Percentiles rank a stretch among this genome's conserved stretches.
Conservation (phyloP, 2,329 filamentous ascomycete genomes). For the Fusarium brachygibbosum region DNA sequence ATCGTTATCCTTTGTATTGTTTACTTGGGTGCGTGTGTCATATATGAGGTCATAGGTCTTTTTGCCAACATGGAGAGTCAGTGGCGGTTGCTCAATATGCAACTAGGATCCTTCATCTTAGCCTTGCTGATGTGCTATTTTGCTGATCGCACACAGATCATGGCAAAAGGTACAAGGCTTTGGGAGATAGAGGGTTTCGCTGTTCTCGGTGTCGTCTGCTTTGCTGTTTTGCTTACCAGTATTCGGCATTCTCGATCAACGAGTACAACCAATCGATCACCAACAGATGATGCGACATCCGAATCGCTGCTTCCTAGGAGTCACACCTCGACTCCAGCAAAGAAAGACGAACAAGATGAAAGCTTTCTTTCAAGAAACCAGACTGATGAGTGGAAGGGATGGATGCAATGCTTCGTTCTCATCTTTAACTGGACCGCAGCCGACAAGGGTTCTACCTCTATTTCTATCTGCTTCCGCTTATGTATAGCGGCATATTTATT, state of each 20-base stretch:
- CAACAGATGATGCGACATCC: background rate
- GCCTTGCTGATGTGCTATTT: constrained; percentile 46
- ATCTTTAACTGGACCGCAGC: constrained; percentile 70
- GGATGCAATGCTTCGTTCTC: constrained; percentile 68
- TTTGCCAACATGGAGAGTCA: constrained; percentile 3
- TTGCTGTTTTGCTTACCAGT: constrained; percentile 8
- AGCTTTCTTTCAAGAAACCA: constrained; percentile 51
- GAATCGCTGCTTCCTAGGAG: background rate
- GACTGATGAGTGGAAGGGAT: constrained; percentile 75
- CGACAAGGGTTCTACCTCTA: constrained; percentile 52
- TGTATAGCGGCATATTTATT: constrained; percentile 71
- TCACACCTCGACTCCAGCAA: too few species aligned
- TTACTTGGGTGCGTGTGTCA: constrained; percentile 31
- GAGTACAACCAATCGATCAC: background rate
- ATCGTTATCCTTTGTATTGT: constrained; percentile 38
- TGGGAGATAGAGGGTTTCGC: constrained; percentile 35
- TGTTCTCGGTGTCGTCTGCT: constrained; percentile 9
- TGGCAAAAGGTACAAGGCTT: constrained; percentile 42
- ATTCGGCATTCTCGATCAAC: constrained; percentile 12
- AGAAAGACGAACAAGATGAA: background rate
- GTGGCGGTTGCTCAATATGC: constrained; percentile 37
- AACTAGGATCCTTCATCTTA: constrained; percentile 38
- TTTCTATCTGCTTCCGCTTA: constrained; percentile 68
- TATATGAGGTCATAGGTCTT: constrained; percentile 31
- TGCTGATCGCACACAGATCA: constrained; percentile 48